A percentile compares a stretch with the other conserved stretches of the same genome.
Evolutionary conservation across 75 land plant species (phyloP).

Genomic region (Pinus albicaulis): DNA sequence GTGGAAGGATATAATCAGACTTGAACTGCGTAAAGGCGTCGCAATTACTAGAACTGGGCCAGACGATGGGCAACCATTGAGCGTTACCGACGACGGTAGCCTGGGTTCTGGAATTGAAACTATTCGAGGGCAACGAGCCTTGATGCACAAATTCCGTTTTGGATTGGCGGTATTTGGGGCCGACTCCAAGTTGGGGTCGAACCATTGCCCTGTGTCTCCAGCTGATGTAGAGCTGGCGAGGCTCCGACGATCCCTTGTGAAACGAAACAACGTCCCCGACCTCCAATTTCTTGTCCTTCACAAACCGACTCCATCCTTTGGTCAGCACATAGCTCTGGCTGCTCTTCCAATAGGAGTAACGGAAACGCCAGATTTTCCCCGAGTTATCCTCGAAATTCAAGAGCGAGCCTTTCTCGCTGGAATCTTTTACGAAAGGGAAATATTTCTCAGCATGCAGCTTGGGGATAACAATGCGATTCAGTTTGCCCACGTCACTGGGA

Average conservation of each 20-base stretch:
- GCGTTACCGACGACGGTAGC: background rate
- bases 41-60: too few relatives aligned
- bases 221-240: background rate
- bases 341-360: slow-evolving; percentile 50
- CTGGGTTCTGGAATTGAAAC: too few relatives aligned
- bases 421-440: slow-evolving; percentile 25
- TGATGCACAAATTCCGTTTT: too few relatives aligned
- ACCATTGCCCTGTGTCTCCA: background rate
- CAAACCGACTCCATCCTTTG: slow-evolving; percentile 51
- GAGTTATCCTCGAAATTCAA: slow-evolving; percentile 32
- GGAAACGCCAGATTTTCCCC: slow-evolving; percentile 38
- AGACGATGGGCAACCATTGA: too few relatives aligned
- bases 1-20: too few relatives aligned
- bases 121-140: too few relatives aligned
- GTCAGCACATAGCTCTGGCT: slow-evolving; percentile 53
- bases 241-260: slow-evolving; percentile 10
- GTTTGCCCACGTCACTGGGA: slow-evolving; percentile 50
- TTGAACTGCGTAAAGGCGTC: too few relatives aligned
- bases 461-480: slow-evolving; percentile 47
- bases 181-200: background rate
- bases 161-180: too few relatives aligned
- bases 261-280: slow-evolving; percentile 42
- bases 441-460: slow-evolving; percentile 50
- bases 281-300: slow-evolving; percentile 49
- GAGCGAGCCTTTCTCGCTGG: slow-evolving; percentile 21